Conservation (phyloP, 768 basidiomycete genomes). For the Tubosaeta brunneosetosa region DNA sequence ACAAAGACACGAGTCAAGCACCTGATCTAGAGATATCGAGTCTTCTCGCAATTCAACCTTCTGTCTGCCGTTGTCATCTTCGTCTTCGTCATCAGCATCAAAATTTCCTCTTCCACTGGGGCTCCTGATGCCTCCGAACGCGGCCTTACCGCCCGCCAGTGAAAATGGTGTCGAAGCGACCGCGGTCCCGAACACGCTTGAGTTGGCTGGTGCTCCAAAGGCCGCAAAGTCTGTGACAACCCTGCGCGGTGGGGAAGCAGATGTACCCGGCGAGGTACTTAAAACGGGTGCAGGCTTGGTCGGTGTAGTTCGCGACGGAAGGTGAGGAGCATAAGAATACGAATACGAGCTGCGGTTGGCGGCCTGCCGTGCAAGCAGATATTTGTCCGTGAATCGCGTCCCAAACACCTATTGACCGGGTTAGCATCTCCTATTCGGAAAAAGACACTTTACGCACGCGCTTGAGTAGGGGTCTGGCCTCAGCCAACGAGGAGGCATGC, state of each 20-base stretch:
- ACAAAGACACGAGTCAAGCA: constrained; percentile 29
- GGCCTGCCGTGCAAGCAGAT: constrained; percentile 68
- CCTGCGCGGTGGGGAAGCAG: constrained; percentile 74
- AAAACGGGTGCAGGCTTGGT: constrained; percentile 33
- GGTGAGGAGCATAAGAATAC: constrained; percentile 50
- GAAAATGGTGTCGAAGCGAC: constrained; percentile 79
- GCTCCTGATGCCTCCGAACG: constrained; percentile 74
- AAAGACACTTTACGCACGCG: constrained; percentile 48
- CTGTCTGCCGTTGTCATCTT: constrained; percentile 54
- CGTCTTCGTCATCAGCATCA: constrained; percentile 70
- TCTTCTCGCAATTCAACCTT: constrained; percentile 75
- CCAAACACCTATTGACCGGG: constrained; percentile 64
- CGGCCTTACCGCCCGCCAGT: constrained; percentile 72
- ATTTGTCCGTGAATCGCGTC: constrained; percentile 97
- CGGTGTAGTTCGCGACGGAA: constrained; percentile 39
- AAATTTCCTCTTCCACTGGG: constrained; percentile 32
- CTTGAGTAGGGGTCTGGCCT: constrained; percentile 74
- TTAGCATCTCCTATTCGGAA: constrained; percentile 2
- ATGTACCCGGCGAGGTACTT: constrained; percentile 19
- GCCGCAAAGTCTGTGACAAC: constrained; percentile 87
- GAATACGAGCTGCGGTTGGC: constrained; percentile 49
- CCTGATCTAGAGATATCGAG: constrained; percentile 91
- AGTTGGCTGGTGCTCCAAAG: constrained; percentile 69
- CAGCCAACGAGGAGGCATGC: constrained; percentile 60
- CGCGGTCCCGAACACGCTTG: constrained; percentile 81